phyloP scores from a whole-genome alignment of 495 filamentous ascomycete species.

The Penicillium dipodomyicola region DNA sequence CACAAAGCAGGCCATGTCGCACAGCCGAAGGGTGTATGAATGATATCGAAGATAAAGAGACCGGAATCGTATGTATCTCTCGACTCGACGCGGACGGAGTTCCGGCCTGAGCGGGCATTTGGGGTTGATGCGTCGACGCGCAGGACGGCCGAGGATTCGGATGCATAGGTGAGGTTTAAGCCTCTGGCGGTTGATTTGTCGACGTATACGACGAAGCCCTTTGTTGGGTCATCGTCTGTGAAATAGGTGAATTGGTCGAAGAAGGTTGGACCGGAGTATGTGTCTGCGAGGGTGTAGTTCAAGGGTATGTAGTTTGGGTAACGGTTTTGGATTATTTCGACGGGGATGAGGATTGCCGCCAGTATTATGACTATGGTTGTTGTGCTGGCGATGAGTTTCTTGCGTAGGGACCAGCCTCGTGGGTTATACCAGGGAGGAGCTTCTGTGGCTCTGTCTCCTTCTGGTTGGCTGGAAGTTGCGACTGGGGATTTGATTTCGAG shows the following conservation, averaged over 20 bases:
- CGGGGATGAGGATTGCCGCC: constrained; percentile 53
- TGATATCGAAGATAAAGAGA: constrained; percentile 56
- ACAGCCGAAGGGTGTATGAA: constrained; percentile 50
- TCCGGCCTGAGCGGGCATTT: constrained; percentile 44
- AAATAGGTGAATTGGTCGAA: constrained; percentile 56
- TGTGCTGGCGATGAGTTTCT: constrained; percentile 37
- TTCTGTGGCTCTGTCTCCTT: neutral
- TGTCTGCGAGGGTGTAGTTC: constrained; percentile 51
- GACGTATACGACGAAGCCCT: constrained; percentile 52
- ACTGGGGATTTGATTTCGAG: constrained; percentile 19
- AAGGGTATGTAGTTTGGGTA: constrained; percentile 55
- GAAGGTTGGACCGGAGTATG: constrained; percentile 47
- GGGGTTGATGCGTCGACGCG: constrained; percentile 50
- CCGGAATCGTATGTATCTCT: constrained; percentile 48
- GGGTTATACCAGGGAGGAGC: constrained; percentile 43
- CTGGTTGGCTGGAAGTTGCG: constrained; percentile 1
- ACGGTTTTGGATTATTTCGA: constrained; percentile 46
- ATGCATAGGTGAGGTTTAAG: constrained; percentile 53
- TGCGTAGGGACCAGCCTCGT: constrained; percentile 48
- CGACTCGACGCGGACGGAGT: constrained; percentile 56
- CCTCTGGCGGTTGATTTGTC: constrained; percentile 24
- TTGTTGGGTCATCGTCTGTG: constrained; percentile 49
- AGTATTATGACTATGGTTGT: constrained; percentile 44
- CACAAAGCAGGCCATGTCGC: constrained; percentile 61
- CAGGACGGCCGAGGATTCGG: constrained; percentile 47